Base-by-base conservation (phyloP, 495 filamentous ascomycete species). In the Glarea lozoyensis region DNA sequence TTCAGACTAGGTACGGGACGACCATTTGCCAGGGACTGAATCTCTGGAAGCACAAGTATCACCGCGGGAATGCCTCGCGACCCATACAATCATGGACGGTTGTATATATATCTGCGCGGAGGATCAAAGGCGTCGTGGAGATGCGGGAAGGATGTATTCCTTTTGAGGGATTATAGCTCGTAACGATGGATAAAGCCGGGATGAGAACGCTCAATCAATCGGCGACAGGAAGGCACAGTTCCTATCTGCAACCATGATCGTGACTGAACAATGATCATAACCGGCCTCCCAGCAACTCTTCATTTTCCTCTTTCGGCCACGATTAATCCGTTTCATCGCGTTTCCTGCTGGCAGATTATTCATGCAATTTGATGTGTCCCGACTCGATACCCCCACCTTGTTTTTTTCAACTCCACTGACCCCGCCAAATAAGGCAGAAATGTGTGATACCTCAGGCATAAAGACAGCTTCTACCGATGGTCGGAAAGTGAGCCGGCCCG, bases 331-430 rank as follows among this genome's bases (percentile, higher is more conserved):
- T 7, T 29, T 24, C 22, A 10, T 6, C 5, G 7, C 11, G 20
- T 39, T 23, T 37, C 33, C 39, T 40, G 43, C 43, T 32, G 16
- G 25, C 6, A n/a, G 43, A 46, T 46, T 46, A 46, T 40, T 46
- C 35, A 46, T 1, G 37, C 15, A 10, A 23, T 12, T n/a, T n/a
- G n/a, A 25, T 36, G 27, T n/a, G 19, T 21, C 13, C 4, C 30
- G 19, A 18, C 27, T 18, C 15, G 21, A 32, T 27, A 4, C 15
- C 12, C 24, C 9, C 40, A 18, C 15, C 32, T 42, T 25, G n/a
- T 29, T 29, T 19, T 15, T 33, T 19, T 22, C 39, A n/a, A 12
- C 32, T 19, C 27, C 40, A 18, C 13, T 22, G 27, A 47, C 41
- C 44, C 34, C 44, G 41, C 37, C 44, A 41, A 47, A 18, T 19